Conservation (phyloP, 2,329 filamentous ascomycete genomes). For the Xylaria sp. region DNA sequence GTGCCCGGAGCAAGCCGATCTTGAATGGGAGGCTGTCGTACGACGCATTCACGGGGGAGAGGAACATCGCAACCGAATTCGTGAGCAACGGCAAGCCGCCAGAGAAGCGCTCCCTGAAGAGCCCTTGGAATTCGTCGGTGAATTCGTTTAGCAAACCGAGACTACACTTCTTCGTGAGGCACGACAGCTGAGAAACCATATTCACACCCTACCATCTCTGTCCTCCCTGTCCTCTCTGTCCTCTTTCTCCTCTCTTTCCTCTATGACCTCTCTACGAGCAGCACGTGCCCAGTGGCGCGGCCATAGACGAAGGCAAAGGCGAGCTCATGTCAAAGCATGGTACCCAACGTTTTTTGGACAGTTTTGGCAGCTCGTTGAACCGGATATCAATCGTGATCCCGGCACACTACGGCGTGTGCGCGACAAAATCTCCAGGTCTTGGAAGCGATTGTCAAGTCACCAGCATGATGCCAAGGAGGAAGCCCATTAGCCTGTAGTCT, state of each 20-base stretch:
- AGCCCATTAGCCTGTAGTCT: background rate
- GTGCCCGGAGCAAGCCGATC: background rate
- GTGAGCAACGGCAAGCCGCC: background rate
- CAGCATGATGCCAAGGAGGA: background rate
- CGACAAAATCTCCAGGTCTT: background rate
- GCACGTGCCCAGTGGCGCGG: background rate
- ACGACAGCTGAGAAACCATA: background rate
- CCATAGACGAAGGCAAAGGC: background rate
- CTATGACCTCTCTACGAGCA: background rate
- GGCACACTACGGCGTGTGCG: background rate
- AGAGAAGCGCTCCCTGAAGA: background rate
- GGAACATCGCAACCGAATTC: background rate
- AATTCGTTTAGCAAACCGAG: background rate
- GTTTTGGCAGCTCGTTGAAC: constrained; percentile 3
- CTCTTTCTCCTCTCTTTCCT: no score
- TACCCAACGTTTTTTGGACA: background rate
- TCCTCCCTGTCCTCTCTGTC: no score
- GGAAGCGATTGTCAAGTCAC: background rate
- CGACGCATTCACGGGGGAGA: background rate
- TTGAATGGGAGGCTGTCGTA: background rate
- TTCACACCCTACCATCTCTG: background rate
- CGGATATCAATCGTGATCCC: background rate
- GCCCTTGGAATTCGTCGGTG: background rate
- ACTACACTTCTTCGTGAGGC: background rate
- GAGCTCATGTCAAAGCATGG: background rate